phyloP scores from a whole-genome alignment of 495 filamentous ascomycete species.

The Barbatosphaeria neglecta region DNA sequence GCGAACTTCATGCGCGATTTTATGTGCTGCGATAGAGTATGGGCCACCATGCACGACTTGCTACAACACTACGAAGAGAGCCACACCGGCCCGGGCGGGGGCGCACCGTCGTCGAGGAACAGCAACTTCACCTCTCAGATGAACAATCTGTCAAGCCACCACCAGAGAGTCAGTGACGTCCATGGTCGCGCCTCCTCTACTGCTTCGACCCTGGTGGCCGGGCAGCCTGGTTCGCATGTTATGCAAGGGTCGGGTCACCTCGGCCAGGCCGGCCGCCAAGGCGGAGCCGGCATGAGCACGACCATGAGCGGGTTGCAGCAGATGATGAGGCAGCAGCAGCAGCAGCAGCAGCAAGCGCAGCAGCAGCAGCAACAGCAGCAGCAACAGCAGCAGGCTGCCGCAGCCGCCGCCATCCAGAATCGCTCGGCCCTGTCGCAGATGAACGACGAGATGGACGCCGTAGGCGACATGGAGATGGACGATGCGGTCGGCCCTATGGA shows the following conservation, averaged over 20 bases:
- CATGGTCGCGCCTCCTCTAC: neutral
- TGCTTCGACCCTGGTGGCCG: neutral
- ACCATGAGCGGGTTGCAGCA: conserved; percentile 27
- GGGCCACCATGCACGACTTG: conserved; percentile 86
- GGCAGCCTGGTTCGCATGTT: conserved; percentile 13
- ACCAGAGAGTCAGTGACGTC: conserved; percentile 1
- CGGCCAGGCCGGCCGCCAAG: conserved; percentile 18
- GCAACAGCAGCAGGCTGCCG: conserved; percentile 21
- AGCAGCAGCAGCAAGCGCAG: conserved; percentile 37
- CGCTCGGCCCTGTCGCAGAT: conserved; percentile 19
- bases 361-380: conserved; percentile 35
- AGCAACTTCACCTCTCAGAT: conserved; percentile 5
- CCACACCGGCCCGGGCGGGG: conserved; percentile 45
- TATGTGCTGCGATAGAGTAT: conserved; percentile 75
- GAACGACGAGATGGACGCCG: conserved; percentile 68
- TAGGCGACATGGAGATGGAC: conserved; percentile 97
- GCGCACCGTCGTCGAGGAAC: conserved; percentile 16
- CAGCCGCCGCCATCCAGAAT: conserved; percentile 16
- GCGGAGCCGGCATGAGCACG: conserved; percentile 13
- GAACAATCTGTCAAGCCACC: conserved; percentile 5
- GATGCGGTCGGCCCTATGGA: conserved; percentile 58
- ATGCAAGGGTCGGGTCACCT: conserved; percentile 27
- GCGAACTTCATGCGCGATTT: conserved; percentile 96
- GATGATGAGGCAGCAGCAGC: conserved; percentile 37
- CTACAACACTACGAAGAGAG: conserved; percentile 93